A percentile compares a stretch with the other conserved stretches of the same genome.
phyloP scores from a whole-genome alignment of 1,284 basidiomycete genomes.

The Butyriboletus appendiculatus region DNA sequence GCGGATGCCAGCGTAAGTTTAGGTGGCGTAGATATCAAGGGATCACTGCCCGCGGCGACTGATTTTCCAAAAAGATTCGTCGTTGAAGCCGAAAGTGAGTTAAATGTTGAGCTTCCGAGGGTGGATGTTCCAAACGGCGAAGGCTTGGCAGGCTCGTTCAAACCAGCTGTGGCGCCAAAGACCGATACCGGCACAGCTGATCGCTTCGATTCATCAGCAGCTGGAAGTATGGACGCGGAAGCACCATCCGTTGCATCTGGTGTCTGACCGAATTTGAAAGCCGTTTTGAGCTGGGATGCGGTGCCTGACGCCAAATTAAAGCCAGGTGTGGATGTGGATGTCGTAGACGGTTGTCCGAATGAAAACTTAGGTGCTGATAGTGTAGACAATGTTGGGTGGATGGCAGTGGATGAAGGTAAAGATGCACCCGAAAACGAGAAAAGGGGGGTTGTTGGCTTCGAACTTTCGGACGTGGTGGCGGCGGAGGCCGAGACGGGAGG shows the following conservation, averaged over 20 bases:
- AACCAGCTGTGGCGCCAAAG: constrained; percentile 11
- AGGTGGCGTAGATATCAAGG: constrained; percentile 5
- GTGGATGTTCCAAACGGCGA: constrained; percentile 13
- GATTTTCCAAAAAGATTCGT: constrained; percentile 17
- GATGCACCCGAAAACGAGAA: constrained; percentile 25
- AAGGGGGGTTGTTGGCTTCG: constrained; percentile 18
- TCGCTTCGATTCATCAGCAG: constrained; percentile 17
- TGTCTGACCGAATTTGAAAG: constrained; percentile 24
- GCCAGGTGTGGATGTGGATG: constrained; percentile 12
- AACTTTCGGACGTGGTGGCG: constrained; percentile 8
- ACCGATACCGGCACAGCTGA: constrained; percentile 12
- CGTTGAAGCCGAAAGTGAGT: not conserved
- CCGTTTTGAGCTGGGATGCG: constrained; percentile 20
- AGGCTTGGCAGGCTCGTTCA: constrained; percentile 21
- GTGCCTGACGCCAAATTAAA: constrained; percentile 8
- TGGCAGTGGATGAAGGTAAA: constrained; percentile 7
- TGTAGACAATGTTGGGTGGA: constrained; percentile 2
- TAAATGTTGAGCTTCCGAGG: constrained; percentile 17
- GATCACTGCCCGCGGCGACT: not conserved
- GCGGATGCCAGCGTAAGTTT: constrained; percentile 10
- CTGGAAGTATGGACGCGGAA: not conserved
- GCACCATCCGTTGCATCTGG: constrained; percentile 11
- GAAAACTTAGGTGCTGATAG: constrained; percentile 26
- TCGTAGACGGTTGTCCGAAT: constrained; percentile 25
- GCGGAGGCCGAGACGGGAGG: constrained; percentile 6